Evolutionary conservation across 805 yeast species (phyloP).

Genomic region (Saccharomycopsis schoenii): DNA sequence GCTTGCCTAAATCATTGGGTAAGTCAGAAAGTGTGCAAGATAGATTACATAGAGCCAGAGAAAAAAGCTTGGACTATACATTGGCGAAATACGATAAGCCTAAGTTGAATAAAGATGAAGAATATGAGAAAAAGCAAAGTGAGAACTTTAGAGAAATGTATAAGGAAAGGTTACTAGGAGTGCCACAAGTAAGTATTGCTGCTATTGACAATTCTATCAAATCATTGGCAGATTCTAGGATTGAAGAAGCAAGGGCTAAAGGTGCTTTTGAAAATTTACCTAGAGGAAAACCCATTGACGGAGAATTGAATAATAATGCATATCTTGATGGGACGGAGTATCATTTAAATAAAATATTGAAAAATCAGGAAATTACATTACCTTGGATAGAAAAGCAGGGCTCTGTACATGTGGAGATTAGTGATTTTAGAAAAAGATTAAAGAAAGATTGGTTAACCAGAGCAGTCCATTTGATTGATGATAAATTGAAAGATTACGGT

Average conservation of each 20-base stretch:
- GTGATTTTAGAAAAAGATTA: slow-evolving; percentile 36
- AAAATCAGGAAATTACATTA: slow-evolving; percentile 68
- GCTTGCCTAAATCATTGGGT: background rate
- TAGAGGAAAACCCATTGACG: slow-evolving; percentile 53
- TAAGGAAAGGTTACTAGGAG: slow-evolving; percentile 53
- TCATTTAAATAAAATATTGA: slow-evolving; percentile 68
- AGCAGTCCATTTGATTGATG: slow-evolving; percentile 25
- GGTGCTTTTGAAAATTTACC: slow-evolving; percentile 57
- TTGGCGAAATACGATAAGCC: slow-evolving; percentile 29
- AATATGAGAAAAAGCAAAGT: slow-evolving; percentile 16
- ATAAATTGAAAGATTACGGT: slow-evolving; percentile 19
- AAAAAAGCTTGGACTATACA: slow-evolving; percentile 54
- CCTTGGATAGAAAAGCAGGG: slow-evolving; percentile 85
- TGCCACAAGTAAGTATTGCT: slow-evolving; percentile 48
- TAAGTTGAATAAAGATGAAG: background rate
- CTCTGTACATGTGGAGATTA: slow-evolving; percentile 39
- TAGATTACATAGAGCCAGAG: slow-evolving; percentile 53
- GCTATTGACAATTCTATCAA: slow-evolving; percentile 47
- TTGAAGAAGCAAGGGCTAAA: slow-evolving; percentile 60
- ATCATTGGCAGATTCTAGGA: slow-evolving; percentile 64
- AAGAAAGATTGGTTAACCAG: slow-evolving; percentile 31
- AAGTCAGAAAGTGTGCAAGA: slow-evolving; percentile 14
- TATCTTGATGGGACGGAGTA: slow-evolving; percentile 62
- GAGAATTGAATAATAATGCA: slow-evolving; percentile 34
- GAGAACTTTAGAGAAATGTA: slow-evolving; percentile 46